Evolutionary conservation across 2,329 filamentous ascomycete genomes (phyloP), one percentile per base, ranked within the genome.

Genomic region (Aaosphaeria pasadenensis): DNA sequence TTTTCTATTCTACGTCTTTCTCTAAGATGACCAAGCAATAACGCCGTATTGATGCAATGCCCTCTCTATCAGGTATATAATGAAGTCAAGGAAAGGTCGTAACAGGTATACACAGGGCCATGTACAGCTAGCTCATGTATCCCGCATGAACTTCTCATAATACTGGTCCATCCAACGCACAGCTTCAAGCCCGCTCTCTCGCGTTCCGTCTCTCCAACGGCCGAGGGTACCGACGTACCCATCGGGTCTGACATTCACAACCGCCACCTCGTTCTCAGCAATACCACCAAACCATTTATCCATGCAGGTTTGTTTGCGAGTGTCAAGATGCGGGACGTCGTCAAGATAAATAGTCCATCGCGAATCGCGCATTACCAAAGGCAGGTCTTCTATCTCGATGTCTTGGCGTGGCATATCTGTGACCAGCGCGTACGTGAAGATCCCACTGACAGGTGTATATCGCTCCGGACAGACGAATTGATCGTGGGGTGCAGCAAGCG

Each of bases 321-420:
- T 79, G 55, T 80, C 78, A 29, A 77, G 75, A 11, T 79, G 74
- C 2, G 80, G 77, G 5, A 83, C 69, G 63, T 88, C 77, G 60
- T 90, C 87, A 0, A 88, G 73, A 62, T 90, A 90, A 50, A 90
- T 78, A 0, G 85, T 87, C 85, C 86, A 90, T 31, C 79, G 77
- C 64, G 84, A 86, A 47, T 82, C 77, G 57, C 85, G 80, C 38
- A 89, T 65, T 24, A 85, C 64, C 0, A 73, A 64, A 0, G 86
- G 86, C 11, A 90, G 71, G 57, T 88, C 80, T 2, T 77, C 76
- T 29, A 89, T 77, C 64, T 90, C 87, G 39, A 89, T 77, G 3
- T 80, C 75, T 4, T 73, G 71, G 64, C 87, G 86, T 28, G 77
- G 69, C 72, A 84, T 84, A 5, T 77, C 80, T 7, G 86, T 90